A percentile compares a stretch with the other conserved stretches of the same genome.
These are phyloP conservation scores for Avena atlantica DNA, from an alignment of 176 grass and related monocot species.

Conservation along the genomic window DNA sequence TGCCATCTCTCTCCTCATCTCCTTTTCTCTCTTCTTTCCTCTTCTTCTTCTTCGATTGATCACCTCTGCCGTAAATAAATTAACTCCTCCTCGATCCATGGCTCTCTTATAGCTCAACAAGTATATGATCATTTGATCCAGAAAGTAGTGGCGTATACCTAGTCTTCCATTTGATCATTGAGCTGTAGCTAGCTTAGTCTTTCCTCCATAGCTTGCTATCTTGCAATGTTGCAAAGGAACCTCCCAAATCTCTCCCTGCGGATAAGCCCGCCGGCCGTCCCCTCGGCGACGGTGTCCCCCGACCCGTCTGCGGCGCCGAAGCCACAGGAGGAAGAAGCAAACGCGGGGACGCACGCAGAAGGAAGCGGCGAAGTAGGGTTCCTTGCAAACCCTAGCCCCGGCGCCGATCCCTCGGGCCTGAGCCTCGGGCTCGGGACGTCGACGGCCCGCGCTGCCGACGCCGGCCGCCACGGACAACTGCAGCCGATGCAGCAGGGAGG, in stretches of 20 bases:
- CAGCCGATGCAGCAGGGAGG: conserved; percentile 49
- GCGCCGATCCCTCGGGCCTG: conserved; percentile 46
- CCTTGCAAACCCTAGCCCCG: conserved; percentile 56
- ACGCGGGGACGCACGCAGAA: conserved; percentile 30
- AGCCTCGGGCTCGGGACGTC: conserved; percentile 52
- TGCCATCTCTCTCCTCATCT: conserved; percentile 31
- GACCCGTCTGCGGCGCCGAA: conserved; percentile 31
- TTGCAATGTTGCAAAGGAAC: conserved; percentile 56
- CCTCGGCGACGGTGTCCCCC: conserved; percentile 25
- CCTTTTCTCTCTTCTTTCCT: conserved; percentile 46
- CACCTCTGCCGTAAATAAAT: conserved; percentile 34
- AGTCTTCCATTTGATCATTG: conserved; percentile 28
- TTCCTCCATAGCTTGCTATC: background rate
- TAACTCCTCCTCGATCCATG: conserved; percentile 25
- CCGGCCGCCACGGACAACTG: conserved; percentile 1
- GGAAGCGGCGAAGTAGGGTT: conserved; percentile 52
- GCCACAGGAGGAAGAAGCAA: conserved; percentile 10
- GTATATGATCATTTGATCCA: conserved; percentile 33
- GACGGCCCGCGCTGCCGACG: background rate
- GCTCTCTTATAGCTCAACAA: conserved; percentile 8
- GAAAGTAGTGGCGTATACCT: background rate
- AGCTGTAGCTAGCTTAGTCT: background rate
- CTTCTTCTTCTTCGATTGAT: conserved; percentile 31
- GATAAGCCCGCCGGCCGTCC: conserved; percentile 65
- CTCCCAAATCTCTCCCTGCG: conserved; percentile 79